Base-by-base conservation (phyloP, 805 yeast species). In the Saccharomycopsis sp. region DNA sequence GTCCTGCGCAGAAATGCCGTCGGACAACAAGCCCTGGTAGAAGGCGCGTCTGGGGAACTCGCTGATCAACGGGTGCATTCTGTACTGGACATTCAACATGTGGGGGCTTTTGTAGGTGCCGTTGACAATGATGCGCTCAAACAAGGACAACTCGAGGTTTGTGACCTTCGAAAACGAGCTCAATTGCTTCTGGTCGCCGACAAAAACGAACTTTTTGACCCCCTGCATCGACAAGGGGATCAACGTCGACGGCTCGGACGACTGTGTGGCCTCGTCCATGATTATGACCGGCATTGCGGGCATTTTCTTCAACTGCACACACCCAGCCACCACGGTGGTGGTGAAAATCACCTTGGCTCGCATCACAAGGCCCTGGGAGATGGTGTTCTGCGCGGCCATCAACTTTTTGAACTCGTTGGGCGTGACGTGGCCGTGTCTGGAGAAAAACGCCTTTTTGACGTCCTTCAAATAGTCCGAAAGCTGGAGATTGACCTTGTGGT, bases 241-340 rank as follows among this genome's bases (percentile, higher is more conserved):
- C 62, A 86, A 73, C 0, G 89, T 82, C 1, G 83, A 75, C 4
- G 90, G 87, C 63, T 86, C 92, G 0, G 89, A 82, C 0, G 91
- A 83, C 64, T 85, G 91, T 0, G 91, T 85, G 2, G 89, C 80
- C 70, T 86, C 91, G 72, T 86, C 91, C 87, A 86, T 83, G 34
- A 86, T 84, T 3, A 86, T 87, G 1, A 83, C 83, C 1, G 89
- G 89, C 61, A 79, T 68, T 62, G 75, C 78, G 44, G 75, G 73
- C 8, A 84, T 71, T 14, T 78, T 73, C 63, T 83, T 84, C 63
- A 86, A 70, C 63, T 79, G 82, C 50, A 81, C 77, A 1, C 87
- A 87, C 55, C 89, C 90, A 5, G 89, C 85, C 44, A 83, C 84
- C 46, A 84, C 88, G 1, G 87, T 82, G 1, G 91, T 86, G 1